Base-by-base conservation (phyloP, 2,329 filamentous ascomycete species). In the Fusarium sp. region DNA sequence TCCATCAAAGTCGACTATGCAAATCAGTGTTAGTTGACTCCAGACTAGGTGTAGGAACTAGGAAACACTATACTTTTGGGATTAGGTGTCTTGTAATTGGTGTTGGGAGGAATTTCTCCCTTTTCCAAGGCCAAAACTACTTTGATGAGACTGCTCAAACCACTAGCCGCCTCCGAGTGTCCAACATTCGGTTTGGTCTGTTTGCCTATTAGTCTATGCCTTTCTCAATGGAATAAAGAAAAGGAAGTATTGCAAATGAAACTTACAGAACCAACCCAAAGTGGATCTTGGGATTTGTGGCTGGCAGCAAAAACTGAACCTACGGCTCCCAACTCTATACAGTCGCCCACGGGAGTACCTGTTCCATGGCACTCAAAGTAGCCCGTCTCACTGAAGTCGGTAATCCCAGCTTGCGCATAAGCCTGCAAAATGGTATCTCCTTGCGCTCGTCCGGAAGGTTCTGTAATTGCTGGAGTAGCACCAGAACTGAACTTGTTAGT, bases 381-480 rank as follows among this genome's bases (percentile, higher is more conserved):
- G 49, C 40, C 67, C 3, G 80, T 79, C 49, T 62, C 14, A 15
- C 40, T 47, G 68, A 79, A 21, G 57, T 61, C 15, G 3, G 54
- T 19, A 22, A 69, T 45, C 73, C 69, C 56, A 52, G 71, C 57
- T 53, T 69, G 52, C 11, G 62, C 42, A 47, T 76, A 63, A 7
- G 73, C 75, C 59, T 57, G 80, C 65, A n/a, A 11, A 40, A 76
- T 75, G 4, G 79, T 59, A 79, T 74, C 75, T 2, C 76, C 75
- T 57, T 87, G 85, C 3, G 81, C 80, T 2, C 75, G 72, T 0
- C 75, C 73, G 38, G 78, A 87, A 0, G 88, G 88, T 57, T 85
- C 79, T 0, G 86, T 88, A 54, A 89, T 85, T 4, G 85, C 85
- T 67, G 71, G 81, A 3, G 77, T 78, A 4, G 71, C 77, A 19